phyloP scores from a whole-genome alignment of 257 asterid genomes.

The Solanum dulcamara region DNA sequence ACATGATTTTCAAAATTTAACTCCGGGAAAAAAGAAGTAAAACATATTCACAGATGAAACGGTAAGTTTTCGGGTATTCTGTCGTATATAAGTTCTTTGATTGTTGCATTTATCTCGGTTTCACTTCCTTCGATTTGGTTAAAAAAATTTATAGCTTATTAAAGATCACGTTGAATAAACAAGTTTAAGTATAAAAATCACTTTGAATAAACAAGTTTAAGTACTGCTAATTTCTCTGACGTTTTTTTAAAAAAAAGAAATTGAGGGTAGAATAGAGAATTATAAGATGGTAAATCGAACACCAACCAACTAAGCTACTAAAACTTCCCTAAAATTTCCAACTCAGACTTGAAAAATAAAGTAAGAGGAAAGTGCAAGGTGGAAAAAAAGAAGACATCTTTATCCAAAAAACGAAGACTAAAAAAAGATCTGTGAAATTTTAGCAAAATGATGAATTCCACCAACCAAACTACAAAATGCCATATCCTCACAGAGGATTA shows the following conservation, averaged over 20 bases:
- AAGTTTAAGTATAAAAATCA: no score
- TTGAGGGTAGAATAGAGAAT: neutral
- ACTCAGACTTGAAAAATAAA: accelerated
- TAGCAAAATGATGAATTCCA: neutral
- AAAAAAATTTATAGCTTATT: no score
- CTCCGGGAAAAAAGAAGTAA: no score
- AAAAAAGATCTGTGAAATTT: neutral
- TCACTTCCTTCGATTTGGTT: no score
- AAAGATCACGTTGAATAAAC: neutral
- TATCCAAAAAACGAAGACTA: neutral
- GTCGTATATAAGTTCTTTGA: no score
- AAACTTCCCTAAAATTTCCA: accelerated
- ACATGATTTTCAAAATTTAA: neutral
- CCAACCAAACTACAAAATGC: neutral
- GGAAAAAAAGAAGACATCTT: neutral
- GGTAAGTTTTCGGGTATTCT: neutral
- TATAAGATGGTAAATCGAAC: neutral
- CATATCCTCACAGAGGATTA: neutral
- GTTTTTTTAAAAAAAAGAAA: no score
- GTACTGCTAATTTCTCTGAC: no score
- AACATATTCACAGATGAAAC: no score
- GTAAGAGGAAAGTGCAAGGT: neutral
- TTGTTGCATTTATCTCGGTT: no score
- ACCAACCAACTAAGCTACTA: neutral
- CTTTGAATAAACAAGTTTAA: neutral